A percentile compares a stretch with the other conserved stretches of the same genome.
These are phyloP conservation scores for Aspergillus panamensis DNA, from an alignment of 495 filamentous ascomycete species.

Conservation along the genomic window DNA sequence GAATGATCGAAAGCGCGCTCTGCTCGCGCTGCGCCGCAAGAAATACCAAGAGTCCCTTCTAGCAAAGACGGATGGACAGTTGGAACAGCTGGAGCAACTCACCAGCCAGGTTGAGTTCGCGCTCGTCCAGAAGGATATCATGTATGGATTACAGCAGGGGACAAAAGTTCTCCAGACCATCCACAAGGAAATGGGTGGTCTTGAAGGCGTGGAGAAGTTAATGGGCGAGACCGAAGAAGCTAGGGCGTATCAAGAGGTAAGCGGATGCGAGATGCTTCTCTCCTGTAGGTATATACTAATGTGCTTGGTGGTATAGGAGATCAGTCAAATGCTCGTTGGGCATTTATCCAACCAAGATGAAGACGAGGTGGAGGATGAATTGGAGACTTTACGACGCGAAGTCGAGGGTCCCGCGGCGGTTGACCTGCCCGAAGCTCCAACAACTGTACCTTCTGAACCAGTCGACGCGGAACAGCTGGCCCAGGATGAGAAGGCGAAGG, in stretches of 20 bases:
- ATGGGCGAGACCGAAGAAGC: slow-evolving; percentile 90
- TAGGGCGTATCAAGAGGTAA: slow-evolving; percentile 78
- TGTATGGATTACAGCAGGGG: slow-evolving; percentile 90
- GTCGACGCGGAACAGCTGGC: slow-evolving; percentile 21
- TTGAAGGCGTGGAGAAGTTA: slow-evolving; percentile 88
- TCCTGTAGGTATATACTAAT: slow-evolving; percentile 3
- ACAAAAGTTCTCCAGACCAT: slow-evolving; percentile 87
- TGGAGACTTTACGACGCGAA: slow-evolving; percentile 74
- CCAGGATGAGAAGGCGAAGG: slow-evolving; percentile 19
- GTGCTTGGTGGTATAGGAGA: slow-evolving; percentile 54
- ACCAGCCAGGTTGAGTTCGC: slow-evolving; percentile 87
- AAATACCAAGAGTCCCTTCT: slow-evolving; percentile 96
- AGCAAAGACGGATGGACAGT: slow-evolving; percentile 83
- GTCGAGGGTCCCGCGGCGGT: slow-evolving; percentile 40
- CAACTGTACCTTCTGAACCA: slow-evolving; percentile 28
- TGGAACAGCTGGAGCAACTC: slow-evolving; percentile 82
- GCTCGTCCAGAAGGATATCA: slow-evolving; percentile 88
- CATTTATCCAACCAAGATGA: slow-evolving; percentile 89
- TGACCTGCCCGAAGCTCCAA: slow-evolving; percentile 59
- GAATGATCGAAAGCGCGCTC: slow-evolving; percentile 73
- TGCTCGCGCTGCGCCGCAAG: slow-evolving; percentile 87
- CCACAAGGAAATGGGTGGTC: slow-evolving; percentile 90
- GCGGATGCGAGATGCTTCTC: slow-evolving; percentile 12
- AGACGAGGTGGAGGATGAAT: slow-evolving; percentile 94
- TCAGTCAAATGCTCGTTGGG: slow-evolving; percentile 85